Evolutionary conservation across 2,329 filamentous ascomycete species (phyloP).

Genomic region (Curvularia lunata): DNA sequence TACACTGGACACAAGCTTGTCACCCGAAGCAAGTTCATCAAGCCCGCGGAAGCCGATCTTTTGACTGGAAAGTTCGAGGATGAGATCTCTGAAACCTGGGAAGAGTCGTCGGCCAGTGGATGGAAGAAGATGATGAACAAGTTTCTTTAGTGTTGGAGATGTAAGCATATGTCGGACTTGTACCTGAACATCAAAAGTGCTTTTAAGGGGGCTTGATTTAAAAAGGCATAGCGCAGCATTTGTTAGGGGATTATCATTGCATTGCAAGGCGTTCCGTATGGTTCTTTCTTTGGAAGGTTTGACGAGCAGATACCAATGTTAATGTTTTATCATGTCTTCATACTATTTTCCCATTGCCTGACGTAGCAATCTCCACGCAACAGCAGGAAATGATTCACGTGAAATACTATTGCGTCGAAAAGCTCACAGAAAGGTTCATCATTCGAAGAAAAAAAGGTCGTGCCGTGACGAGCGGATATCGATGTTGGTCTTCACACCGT

Average conservation of each 20-base stretch:
- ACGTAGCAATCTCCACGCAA: background rate
- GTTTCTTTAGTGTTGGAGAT: slow-evolving; percentile 22
- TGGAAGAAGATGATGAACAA: slow-evolving; percentile 43
- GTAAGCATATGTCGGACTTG: slow-evolving; percentile 1
- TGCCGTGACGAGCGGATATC: no score
- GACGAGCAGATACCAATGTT: slow-evolving; percentile 22
- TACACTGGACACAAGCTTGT: slow-evolving; percentile 66
- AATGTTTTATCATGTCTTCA: slow-evolving; percentile 17
- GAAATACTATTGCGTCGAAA: no score
- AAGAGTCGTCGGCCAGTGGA: slow-evolving; percentile 39
- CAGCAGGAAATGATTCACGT: background rate
- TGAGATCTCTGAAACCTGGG: slow-evolving; percentile 40
- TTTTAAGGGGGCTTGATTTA: slow-evolving; percentile 14
- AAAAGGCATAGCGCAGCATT: slow-evolving; percentile 29
- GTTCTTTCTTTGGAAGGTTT: slow-evolving; percentile 7
- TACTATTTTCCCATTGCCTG: background rate
- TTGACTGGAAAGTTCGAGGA: slow-evolving; percentile 49
- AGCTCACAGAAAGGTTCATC: no score
- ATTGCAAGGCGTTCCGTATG: slow-evolving; percentile 28
- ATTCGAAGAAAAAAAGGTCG: no score
- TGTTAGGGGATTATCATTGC: slow-evolving; percentile 17
- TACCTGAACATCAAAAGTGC: slow-evolving; percentile 17
- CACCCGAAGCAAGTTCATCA: slow-evolving; percentile 49
- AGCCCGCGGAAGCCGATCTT: slow-evolving; percentile 52
- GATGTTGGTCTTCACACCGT: no score